Evolutionary conservation across 306 rosid genomes (phyloP), one percentile per base, ranked within the genome.

Genomic region (Cucurbita ficifolia): DNA sequence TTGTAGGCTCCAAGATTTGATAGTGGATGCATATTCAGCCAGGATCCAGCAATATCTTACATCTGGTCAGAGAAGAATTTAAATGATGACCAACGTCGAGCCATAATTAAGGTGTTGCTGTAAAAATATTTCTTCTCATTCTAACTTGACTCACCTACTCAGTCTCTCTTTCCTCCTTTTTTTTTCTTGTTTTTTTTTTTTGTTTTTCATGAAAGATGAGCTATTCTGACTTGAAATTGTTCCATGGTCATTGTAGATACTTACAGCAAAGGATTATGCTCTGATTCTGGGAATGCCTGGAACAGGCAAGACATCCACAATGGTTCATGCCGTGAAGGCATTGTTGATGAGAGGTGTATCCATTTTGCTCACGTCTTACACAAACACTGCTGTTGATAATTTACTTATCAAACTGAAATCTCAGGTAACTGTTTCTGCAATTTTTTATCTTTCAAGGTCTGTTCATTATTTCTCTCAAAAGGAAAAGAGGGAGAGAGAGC

Each of bases 231-330:
- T 56, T 56, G 38, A 43, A 29, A 43, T 59, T 69, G 24, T 10
- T 63, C 54, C 45, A 65, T 46, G 77, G 16, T 42, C 50, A 75
- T 78, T 80, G 61, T 89, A 93, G 98, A 88, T 90, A 86, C 98
- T 93, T 76, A 77, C 88, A 22, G 92, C 96, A 70, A 90, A 87
- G 86, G 98, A 93, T 81, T 93, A 90, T 64, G 83, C 92, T 40
- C 96, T 93, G 68, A 93, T 93, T 78, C 89, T 93, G 62, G 98
- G 98, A 74, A 93, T 93, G 98, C 98, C 98, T 57, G 98, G 98
- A 80, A 93, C 97, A 1, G 98, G 98, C 79, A 93, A 93, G 90
- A 93, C 98, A 21, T 93, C 96, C 19, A 93, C 97, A 16, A 80
- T 93, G 94, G 98, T 93, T 58, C 97, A 93, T 88, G 98, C 98